phyloP scores from a whole-genome alignment of 139 green algal species.

The Picochlorum sp. region DNA sequence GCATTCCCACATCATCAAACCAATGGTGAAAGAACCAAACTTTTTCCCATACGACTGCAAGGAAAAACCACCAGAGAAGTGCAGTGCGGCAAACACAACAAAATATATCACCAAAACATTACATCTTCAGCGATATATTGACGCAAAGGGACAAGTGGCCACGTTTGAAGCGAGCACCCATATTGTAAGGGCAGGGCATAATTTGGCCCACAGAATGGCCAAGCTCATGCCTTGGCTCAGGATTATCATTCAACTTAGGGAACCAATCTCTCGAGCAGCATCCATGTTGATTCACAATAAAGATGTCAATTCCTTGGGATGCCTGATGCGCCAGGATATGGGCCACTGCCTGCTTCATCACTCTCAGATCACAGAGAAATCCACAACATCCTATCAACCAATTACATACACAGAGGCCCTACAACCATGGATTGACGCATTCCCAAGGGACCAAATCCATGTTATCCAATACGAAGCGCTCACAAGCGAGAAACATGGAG shows the following conservation, averaged over 20 bases:
- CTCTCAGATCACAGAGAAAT: slow-evolving; percentile 4
- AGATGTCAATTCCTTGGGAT: slow-evolving; percentile 5
- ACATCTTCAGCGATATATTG: neutral
- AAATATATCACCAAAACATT: slow-evolving; percentile 7
- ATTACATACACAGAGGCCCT: slow-evolving; percentile 1
- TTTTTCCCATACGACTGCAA: slow-evolving; percentile 14
- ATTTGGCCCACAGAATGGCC: slow-evolving; percentile 7
- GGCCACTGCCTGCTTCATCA: slow-evolving; percentile 3
- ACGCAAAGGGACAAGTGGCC: neutral
- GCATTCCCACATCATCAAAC: neutral
- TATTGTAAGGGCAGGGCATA: slow-evolving; percentile 7
- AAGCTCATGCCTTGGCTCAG: slow-evolving; percentile 23
- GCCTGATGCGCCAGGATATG: neutral
- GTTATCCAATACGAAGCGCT: slow-evolving; percentile 11
- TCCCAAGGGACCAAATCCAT: slow-evolving; percentile 5
- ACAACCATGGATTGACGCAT: neutral
- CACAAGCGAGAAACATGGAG: neutral
- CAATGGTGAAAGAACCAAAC: slow-evolving; percentile 12
- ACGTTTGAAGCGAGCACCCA: slow-evolving; percentile 17
- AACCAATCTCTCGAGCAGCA: slow-evolving; percentile 22
- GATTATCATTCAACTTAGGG: slow-evolving; percentile 15
- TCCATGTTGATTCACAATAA: slow-evolving; percentile 27
- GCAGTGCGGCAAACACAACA: neutral
- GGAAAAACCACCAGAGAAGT: slow-evolving; percentile 6
- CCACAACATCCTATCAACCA: neutral